These are phyloP conservation scores for Malania oleifera DNA, from an alignment of 164 flowering plant species.

Conservation along the genomic window DNA sequence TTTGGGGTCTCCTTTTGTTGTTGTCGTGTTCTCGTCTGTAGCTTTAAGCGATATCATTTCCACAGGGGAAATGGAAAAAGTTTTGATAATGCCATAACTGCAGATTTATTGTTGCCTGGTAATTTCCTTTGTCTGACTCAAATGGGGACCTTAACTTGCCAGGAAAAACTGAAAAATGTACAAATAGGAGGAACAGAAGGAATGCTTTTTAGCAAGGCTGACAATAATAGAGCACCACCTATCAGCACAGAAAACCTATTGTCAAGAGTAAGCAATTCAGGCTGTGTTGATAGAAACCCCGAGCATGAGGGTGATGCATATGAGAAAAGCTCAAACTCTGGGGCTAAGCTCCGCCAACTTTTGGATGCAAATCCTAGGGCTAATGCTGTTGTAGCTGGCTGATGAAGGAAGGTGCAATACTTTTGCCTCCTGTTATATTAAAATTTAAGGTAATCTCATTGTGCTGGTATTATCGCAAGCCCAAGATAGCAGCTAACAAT, in stretches of 20 bases:
- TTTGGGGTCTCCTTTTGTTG: neutral
- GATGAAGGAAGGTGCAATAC: slow-evolving; percentile 9
- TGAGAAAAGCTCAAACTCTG: slow-evolving; percentile 44
- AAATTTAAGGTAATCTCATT: slow-evolving; percentile 12
- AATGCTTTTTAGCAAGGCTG: slow-evolving; percentile 20
- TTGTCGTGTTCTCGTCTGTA: neutral
- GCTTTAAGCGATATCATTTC: too few relatives aligned
- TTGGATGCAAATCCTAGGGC: slow-evolving; percentile 65
- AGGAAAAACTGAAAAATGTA: slow-evolving; percentile 59
- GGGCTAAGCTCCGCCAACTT: slow-evolving; percentile 78
- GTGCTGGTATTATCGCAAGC: slow-evolving; percentile 29
- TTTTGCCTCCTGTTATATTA: neutral
- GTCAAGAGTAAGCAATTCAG: slow-evolving; percentile 65
- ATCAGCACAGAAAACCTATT: slow-evolving; percentile 64
- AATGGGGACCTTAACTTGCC: slow-evolving; percentile 9
- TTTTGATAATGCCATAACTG: neutral
- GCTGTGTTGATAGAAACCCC: slow-evolving; percentile 20
- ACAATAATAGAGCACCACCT: slow-evolving; percentile 23
- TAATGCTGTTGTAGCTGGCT: slow-evolving; percentile 88
- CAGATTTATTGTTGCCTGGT: neutral
- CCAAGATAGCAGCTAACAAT: slow-evolving; percentile 46
- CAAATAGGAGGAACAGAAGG: slow-evolving; percentile 28
- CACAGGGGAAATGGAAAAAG: too few relatives aligned
- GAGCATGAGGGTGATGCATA: slow-evolving; percentile 42
- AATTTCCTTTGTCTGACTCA: neutral